Conservation (phyloP, 805 yeast genomes). For the Candida michaelii region DNA sequence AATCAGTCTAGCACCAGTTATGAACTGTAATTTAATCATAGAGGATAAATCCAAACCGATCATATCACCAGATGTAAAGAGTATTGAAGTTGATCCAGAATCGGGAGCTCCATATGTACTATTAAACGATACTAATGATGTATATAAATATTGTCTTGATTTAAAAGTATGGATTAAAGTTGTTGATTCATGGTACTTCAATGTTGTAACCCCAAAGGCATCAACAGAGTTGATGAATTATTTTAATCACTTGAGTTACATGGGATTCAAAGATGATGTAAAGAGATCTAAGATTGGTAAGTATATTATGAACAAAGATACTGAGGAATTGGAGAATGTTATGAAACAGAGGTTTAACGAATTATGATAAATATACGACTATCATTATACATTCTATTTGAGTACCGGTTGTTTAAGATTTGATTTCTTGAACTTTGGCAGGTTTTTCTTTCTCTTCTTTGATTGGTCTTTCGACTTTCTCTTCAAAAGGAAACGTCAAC, state of each 20-base stretch:
- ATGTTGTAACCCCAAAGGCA: slow-evolving; percentile 6
- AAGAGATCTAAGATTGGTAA: slow-evolving; percentile 13
- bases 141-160: slow-evolving; percentile 42
- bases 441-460: slow-evolving; percentile 8
- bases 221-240: slow-evolving; percentile 5
- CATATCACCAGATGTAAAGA: slow-evolving; percentile 18
- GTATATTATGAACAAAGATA: slow-evolving; percentile 13
- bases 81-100: slow-evolving; percentile 30
- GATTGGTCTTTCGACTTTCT: slow-evolving; percentile 14
- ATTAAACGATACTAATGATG: slow-evolving; percentile 32
- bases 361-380: not conserved
- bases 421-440: slow-evolving; percentile 5
- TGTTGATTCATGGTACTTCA: slow-evolving; percentile 46
- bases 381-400: too few relatives aligned
- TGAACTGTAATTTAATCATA: slow-evolving; percentile 32
- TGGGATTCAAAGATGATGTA: slow-evolving; percentile 16
- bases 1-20: slow-evolving; percentile 53
- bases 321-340: slow-evolving; percentile 14
- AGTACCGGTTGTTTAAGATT: too few relatives aligned
- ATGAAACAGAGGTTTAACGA: slow-evolving; percentile 17
- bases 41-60: slow-evolving; percentile 10
- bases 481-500: slow-evolving; percentile 21
- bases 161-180: slow-evolving; percentile 49
- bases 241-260: slow-evolving; percentile 11
- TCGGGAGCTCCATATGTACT: slow-evolving; percentile 46